Conservation (phyloP, 257 asterid species). For the Solanum habrochaites region DNA sequence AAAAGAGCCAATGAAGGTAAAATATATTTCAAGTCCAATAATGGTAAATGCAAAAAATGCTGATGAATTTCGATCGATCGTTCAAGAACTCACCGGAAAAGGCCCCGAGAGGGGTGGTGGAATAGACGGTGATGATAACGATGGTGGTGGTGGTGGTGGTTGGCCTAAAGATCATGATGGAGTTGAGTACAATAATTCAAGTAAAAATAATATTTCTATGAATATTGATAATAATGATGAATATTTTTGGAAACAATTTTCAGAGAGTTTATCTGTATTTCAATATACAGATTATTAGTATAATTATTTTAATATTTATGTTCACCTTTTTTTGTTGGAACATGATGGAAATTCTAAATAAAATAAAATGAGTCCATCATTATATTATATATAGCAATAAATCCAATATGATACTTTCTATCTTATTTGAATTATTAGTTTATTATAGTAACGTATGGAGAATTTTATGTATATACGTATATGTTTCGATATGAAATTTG, state of each 20-base stretch:
- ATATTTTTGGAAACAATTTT: background rate
- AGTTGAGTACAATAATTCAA: background rate
- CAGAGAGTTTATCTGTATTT: background rate
- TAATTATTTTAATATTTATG: background rate
- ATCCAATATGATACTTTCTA: background rate
- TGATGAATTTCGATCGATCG: slow-evolving; percentile 21
- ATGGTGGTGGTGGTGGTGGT: background rate
- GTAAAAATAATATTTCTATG: background rate
- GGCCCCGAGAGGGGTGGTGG: background rate
- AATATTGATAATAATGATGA: background rate
- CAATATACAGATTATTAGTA: background rate
- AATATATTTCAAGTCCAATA: slow-evolving; percentile 22
- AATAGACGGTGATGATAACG: background rate
- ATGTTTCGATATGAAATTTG: background rate
- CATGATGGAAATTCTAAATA: background rate
- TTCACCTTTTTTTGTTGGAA: background rate
- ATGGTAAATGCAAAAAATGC: slow-evolving; percentile 20
- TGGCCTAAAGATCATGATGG: background rate
- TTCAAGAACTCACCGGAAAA: slow-evolving; percentile 31
- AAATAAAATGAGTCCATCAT: background rate
- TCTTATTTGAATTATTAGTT: background rate
- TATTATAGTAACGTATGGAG: background rate
- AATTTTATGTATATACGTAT: background rate
- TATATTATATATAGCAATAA: background rate
- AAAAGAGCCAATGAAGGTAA: slow-evolving; percentile 17